Conservation (phyloP, 495 filamentous ascomycete species). For the Amphirosellinia nigrospora region DNA sequence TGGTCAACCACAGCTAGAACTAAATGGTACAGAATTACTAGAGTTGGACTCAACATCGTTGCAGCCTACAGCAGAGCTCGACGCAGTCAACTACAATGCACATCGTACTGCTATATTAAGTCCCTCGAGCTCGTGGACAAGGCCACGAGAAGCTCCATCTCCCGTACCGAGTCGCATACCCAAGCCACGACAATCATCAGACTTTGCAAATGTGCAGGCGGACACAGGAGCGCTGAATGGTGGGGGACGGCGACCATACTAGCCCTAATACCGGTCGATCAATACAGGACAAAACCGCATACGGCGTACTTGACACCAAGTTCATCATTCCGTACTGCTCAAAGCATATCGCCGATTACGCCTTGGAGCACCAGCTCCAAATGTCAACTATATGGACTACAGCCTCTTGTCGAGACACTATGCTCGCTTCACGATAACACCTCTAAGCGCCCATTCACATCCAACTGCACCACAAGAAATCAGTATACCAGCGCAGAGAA, state of each 20-base stretch:
- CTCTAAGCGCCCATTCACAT: constrained; percentile 27
- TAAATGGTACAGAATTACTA: constrained; percentile 50
- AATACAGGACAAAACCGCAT: constrained; percentile 31
- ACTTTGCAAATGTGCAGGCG: constrained; percentile 17
- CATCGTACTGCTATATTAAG: constrained; percentile 21
- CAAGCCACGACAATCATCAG: constrained; percentile 9
- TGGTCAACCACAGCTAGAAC: constrained; percentile 36
- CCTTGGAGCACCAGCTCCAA: constrained; percentile 36
- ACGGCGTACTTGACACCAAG: constrained; percentile 36
- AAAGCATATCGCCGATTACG: constrained; percentile 38
- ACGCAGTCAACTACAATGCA: constrained; percentile 32
- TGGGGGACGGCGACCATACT: constrained; percentile 33
- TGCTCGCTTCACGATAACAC: constrained; percentile 39
- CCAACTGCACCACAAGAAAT: constrained; percentile 24
- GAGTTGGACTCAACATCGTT: constrained; percentile 53
- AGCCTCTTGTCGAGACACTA: constrained; percentile 29
- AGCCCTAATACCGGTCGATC: constrained; percentile 38
- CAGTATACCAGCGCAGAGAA: constrained; percentile 18
- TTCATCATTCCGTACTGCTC: constrained; percentile 36
- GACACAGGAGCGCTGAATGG: constrained; percentile 15
- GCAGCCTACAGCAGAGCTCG: constrained; percentile 35
- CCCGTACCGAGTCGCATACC: constrained; percentile 17
- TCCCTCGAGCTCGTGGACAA: constrained; percentile 18
- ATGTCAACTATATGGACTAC: constrained; percentile 32
- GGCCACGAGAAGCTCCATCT: constrained; percentile 4